These are phyloP conservation scores for Boletus bicolor DNA, from an alignment of 768 basidiomycete species.

Conservation along the genomic window DNA sequence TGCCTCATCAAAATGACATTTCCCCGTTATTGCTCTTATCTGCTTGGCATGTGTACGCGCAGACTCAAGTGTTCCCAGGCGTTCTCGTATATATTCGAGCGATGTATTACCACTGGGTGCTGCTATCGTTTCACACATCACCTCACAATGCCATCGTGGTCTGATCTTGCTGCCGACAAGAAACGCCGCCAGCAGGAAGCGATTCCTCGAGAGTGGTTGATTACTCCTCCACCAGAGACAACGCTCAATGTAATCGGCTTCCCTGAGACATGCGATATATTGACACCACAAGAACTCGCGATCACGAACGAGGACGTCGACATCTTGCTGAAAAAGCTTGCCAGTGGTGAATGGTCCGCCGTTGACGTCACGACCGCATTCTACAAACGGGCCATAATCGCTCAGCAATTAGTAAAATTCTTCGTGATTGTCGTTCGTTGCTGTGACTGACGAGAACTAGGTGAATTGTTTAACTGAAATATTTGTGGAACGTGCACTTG, in stretches of 20 bases:
- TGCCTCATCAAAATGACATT: background rate
- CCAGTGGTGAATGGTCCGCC: conserved; percentile 53
- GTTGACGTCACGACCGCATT: conserved; percentile 71
- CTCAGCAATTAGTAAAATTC: conserved; percentile 68
- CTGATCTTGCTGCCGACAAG: conserved; percentile 52
- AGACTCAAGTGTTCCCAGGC: conserved; percentile 2
- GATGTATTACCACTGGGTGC: background rate
- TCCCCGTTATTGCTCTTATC: conserved; percentile 4
- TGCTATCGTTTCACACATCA: background rate
- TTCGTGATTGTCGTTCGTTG: background rate
- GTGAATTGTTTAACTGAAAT: conserved; percentile 82
- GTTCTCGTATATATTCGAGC: conserved; percentile 5
- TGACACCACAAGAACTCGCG: conserved; percentile 53
- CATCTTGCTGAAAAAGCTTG: conserved; percentile 51
- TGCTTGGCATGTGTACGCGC: background rate
- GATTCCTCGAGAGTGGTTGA: conserved; percentile 66
- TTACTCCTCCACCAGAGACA: conserved; percentile 45
- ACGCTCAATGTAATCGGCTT: conserved; percentile 51
- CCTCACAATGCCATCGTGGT: conserved; percentile 39
- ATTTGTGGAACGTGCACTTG: conserved; percentile 70
- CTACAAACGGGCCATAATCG: conserved; percentile 73
- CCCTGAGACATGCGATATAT: conserved; percentile 54
- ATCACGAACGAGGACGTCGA: conserved; percentile 53
- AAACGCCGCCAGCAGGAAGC: conserved; percentile 46
- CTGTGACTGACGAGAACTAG: conserved; percentile 32